Conservation (phyloP, 2,329 filamentous ascomycete species). For the Fusarium cicatricum region DNA sequence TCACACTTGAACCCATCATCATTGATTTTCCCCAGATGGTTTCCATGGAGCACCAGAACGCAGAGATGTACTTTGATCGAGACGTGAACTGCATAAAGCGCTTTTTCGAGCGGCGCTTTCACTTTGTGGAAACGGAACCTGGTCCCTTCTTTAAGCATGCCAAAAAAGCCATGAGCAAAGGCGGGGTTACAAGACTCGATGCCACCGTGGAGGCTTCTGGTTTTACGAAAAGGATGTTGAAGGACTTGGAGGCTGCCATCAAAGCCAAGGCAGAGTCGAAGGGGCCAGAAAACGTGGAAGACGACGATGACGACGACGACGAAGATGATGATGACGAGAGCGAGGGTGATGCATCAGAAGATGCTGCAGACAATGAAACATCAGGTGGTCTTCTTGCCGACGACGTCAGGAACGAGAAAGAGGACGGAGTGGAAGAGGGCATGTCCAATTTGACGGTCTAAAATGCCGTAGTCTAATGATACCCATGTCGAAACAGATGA, state of each 20-base stretch:
- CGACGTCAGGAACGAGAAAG: conserved; percentile 25
- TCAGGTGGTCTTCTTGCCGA: conserved; percentile 34
- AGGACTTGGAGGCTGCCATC: conserved; percentile 92
- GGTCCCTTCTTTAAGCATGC: conserved; percentile 89
- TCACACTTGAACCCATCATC: conserved; percentile 77
- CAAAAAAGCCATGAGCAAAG: conserved; percentile 74
- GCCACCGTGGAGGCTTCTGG: conserved; percentile 90
- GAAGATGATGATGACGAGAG: conserved; percentile 44
- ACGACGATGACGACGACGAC: conserved; percentile 43
- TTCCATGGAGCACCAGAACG: conserved; percentile 91
- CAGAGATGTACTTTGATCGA: conserved; percentile 96
- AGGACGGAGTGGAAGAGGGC: conserved; percentile 37
- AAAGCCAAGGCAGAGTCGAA: conserved; percentile 71
- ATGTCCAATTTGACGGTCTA: conserved; percentile 44
- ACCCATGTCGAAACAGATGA: conserved; percentile 15
- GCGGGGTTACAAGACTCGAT: conserved; percentile 76
- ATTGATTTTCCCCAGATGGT: conserved; percentile 99
- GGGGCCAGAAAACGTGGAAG: conserved; percentile 48
- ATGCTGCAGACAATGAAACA: conserved; percentile 29
- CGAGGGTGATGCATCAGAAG: conserved; percentile 32
- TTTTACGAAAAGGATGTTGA: conserved; percentile 96
- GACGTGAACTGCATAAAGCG: conserved; percentile 96
- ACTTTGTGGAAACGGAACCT: conserved; percentile 81
- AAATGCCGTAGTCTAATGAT: conserved; percentile 32
- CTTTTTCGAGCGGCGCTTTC: conserved; percentile 89